Evolutionary conservation across 2,329 filamentous ascomycete genomes (phyloP), one percentile per base, ranked within the genome.

Genomic region (Chalaropsis ovoidea): DNA sequence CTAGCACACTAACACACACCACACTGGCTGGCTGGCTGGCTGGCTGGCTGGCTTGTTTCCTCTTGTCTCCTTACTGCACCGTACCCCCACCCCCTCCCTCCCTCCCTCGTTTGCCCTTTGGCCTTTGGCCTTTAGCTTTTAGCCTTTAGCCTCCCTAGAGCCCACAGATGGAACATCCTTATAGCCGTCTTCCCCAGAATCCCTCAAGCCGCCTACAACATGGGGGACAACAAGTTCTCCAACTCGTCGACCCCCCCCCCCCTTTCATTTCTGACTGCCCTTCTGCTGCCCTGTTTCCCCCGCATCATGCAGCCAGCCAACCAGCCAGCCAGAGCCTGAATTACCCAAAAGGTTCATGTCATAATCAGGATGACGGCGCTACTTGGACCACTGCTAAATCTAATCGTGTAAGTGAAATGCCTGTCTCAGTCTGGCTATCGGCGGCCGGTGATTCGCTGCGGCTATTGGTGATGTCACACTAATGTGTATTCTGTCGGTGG

Each of bases 341-440:
- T 56, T 35, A 35, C 52, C 52, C 52, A 15, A 31, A 56, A 15
- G 13, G 13, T 19, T 35, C 52, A 35, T 10, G 27, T 35, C 52
- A 56, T 24, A 56, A 56, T 56, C 52, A 31, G 22, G 13, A 56
- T 56, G 22, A 56, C 22, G 22, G 27, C 22, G 22, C 52, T 56
- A 31, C 52, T 22, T 22, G 27, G 8, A 56, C 4, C 13, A 17
- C 49, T 56, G 27, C 49, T 56, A 56, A 56, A 56, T 56, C 49
- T 31, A 56, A 56, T 56, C 24, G 52, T 56, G 52, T 31, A 56
- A 56, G 52, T 56, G 52, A 56, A 56, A 56, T 56, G 52, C 22
- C 52, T 8, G 52, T 56, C 17, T 56, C 52, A 56, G 22, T 27
- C 15, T 6, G 15, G 22, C 22, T 56, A 56, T 56, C 52, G 52